Evolutionary conservation across 345 rosid species (phyloP).

Genomic region (Linum lewisii): DNA sequence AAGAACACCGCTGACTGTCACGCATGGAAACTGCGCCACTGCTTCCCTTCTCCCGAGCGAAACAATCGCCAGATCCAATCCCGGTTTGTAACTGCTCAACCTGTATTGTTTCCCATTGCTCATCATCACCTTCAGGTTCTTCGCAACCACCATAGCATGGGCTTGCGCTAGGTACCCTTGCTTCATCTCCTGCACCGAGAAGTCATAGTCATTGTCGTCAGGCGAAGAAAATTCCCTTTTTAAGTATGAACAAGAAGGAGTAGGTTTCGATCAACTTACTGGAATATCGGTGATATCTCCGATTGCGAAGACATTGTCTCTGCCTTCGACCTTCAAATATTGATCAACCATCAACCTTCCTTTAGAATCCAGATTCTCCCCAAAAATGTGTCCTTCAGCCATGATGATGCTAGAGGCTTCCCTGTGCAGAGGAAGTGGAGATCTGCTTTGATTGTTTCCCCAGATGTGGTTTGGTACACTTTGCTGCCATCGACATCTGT

Average conservation of each 20-base stretch:
- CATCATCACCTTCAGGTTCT: constrained; percentile 65
- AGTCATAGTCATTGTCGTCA: background rate
- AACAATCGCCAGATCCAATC: constrained; percentile 38
- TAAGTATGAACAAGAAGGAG: background rate
- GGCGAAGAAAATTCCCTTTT: background rate
- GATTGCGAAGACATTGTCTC: constrained; percentile 47
- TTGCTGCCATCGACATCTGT: constrained; percentile 28
- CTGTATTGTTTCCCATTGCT: constrained; percentile 39
- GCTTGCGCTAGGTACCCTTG: constrained; percentile 69
- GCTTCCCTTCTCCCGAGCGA: constrained; percentile 70
- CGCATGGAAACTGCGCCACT: constrained; percentile 63
- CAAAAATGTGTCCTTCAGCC: constrained; percentile 56
- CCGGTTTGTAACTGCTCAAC: constrained; percentile 42
- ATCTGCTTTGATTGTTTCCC: constrained; percentile 60
- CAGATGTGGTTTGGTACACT: constrained; percentile 42
- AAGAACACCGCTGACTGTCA: constrained; percentile 46
- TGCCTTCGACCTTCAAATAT: constrained; percentile 44
- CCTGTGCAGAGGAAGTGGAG: constrained; percentile 67
- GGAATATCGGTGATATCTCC: constrained; percentile 68
- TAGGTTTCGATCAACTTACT: constrained; percentile 28
- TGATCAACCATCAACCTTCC: constrained; percentile 78
- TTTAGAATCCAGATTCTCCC: constrained; percentile 38
- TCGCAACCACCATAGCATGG: constrained; percentile 51
- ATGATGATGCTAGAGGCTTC: constrained; percentile 50
- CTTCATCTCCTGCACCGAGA: constrained; percentile 45